Conservation (phyloP, 257 asterid species). For the Solanum chmielewskii region DNA sequence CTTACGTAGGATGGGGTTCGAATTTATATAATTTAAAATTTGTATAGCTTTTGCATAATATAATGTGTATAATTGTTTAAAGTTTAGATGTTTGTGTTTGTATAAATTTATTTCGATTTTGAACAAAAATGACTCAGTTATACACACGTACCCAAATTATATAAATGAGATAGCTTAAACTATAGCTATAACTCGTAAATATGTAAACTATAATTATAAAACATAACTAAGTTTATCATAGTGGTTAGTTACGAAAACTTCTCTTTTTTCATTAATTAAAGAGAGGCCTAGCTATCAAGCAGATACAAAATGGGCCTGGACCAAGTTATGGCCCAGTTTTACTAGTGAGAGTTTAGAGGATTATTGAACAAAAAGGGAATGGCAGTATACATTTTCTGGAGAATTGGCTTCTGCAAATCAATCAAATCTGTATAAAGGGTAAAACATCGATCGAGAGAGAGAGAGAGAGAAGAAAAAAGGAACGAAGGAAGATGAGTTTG, state of each 20-base stretch:
- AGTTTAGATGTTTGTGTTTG: no score
- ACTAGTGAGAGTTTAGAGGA: not conserved
- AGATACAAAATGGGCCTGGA: not conserved
- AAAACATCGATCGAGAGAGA: not conserved
- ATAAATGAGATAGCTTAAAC: not conserved
- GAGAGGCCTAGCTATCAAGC: not conserved
- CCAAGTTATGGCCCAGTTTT: not conserved
- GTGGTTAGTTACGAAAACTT: no score
- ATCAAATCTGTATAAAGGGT: not conserved
- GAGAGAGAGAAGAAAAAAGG: not conserved
- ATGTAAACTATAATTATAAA: no score
- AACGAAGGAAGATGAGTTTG: conserved; percentile 22
- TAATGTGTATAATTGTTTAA: not conserved
- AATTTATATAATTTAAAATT: no score
- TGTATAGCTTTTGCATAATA: no score
- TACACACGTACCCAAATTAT: no score
- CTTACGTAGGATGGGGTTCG: not conserved
- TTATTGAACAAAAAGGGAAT: not conserved
- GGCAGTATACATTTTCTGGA: not conserved
- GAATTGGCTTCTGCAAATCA: not conserved
- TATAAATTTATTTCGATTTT: no score
- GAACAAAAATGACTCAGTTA: no score
- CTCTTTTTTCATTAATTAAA: not conserved
- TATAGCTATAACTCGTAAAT: accelerated
- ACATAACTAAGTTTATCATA: no score